phyloP scores from a whole-genome alignment of 225 moss, liverwort and hornwort genomes.

The Marchantia paleacea region DNA sequence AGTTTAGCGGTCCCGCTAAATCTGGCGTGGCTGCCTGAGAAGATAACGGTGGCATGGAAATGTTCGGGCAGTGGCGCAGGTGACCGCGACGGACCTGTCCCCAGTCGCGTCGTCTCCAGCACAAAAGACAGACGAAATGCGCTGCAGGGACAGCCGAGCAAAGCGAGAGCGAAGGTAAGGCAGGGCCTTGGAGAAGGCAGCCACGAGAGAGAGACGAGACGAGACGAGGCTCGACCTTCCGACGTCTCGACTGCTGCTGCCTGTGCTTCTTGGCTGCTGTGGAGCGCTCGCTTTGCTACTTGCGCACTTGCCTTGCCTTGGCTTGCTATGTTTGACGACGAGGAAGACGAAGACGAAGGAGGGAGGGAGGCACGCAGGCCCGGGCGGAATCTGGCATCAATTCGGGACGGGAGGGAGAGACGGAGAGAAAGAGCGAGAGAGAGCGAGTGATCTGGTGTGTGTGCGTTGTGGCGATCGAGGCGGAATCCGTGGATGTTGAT shows the following conservation, averaged over 20 bases:
- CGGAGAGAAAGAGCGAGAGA: too few species aligned
- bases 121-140: conserved; percentile 7
- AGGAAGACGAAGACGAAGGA: conserved; percentile 5
- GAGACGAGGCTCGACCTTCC: neutral
- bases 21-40: neutral
- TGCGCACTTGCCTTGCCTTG: neutral
- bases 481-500: neutral
- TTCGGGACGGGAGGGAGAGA: neutral
- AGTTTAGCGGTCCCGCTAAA: neutral
- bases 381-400: neutral
- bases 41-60: conserved; percentile 1
- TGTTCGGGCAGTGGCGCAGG: neutral
- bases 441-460: neutral
- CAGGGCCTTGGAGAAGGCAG: neutral
- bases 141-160: neutral
- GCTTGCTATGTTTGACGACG: conserved; percentile 1
- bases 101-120: neutral
- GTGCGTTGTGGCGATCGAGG: conserved; percentile 7
- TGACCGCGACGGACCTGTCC: conserved; percentile 5
- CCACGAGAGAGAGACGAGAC: neutral
- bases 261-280: neutral
- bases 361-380: neutral
- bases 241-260: conserved; percentile 3
- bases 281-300: neutral
- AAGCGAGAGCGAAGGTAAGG: neutral